Evolutionary conservation across 805 yeast species (phyloP), one percentile per base, ranked within the genome.

Genomic region (Pichia rugopelliculosa): DNA sequence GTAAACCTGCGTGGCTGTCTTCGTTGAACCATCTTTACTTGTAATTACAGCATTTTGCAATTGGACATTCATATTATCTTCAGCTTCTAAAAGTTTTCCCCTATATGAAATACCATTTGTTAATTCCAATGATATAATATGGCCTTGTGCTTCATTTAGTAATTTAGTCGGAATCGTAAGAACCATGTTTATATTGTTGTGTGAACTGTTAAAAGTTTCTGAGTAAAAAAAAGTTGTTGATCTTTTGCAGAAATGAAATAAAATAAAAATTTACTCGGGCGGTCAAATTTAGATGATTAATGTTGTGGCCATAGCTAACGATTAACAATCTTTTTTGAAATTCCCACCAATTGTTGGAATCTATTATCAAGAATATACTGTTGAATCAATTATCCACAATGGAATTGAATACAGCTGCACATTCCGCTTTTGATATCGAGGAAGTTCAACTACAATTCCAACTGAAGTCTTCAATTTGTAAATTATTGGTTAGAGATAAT

Each of bases 1-100:
- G 62, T 87, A 90, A 4, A 89, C 95, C 57, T 84, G 87, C 53
- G 85, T 88, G 73, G 87, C 74, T 55, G 83, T 84, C 1, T 84
- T 72, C 3, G 85, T 84, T 41, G 74, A 72, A 4, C 96, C 96
- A 45, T 87, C 84, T 39, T 81, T 69, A 24, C 80, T 77, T 0
- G 96, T 90, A 42, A 85, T 80, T 1, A 84, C 78, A 37, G 85
- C 95, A 60, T 91, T 96, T 53, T 78, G 71, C 43, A 91, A 66
- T 51, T 90, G 95, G 23, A 91, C 79, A 62, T 91, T 91, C 98
- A 91, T 93, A 64, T 84, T 90, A 59, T 91, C 98, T 67, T 91
- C 96, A 41, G 74, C 82, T 59, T 85, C 96, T 4, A 84, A 62
- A 41, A 91, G 74, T 61, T 84, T 88, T 2, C 99, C 99, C 34